Percentiles rank a stretch among this genome's conserved stretches.
phyloP scores from a whole-genome alignment of 164 flowering plant genomes.

The Tinospora cordifolia region DNA sequence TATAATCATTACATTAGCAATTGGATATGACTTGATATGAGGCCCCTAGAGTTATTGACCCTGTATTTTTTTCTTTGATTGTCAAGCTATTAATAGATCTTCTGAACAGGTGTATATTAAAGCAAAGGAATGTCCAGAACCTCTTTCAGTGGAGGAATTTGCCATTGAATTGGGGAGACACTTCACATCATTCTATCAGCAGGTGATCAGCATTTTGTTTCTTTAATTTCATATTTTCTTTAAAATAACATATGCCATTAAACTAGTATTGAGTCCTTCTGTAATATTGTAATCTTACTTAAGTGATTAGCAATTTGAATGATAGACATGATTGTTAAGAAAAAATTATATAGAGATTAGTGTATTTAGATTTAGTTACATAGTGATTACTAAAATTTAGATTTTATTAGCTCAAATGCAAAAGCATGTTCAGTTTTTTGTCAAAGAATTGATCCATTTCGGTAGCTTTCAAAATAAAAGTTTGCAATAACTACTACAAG shows the following conservation, averaged over 20 bases:
- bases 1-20: too few relatives aligned
- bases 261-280: background rate
- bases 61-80: background rate
- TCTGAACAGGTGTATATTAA: slow-evolving; percentile 75
- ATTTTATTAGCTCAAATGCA: too few relatives aligned
- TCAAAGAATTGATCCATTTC: too few relatives aligned
- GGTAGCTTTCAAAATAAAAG: too few relatives aligned
- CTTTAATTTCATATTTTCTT: background rate
- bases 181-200: slow-evolving; percentile 64
- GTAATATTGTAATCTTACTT: background rate
- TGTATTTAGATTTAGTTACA: too few relatives aligned
- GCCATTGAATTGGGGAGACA: slow-evolving; percentile 79
- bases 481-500: too few relatives aligned
- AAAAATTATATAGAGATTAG: too few relatives aligned
- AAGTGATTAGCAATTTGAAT: background rate
- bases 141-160: slow-evolving; percentile 72
- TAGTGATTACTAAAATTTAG: background rate
- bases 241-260: background rate
- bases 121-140: slow-evolving; percentile 77
- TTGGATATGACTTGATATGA: background rate
- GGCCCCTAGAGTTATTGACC: background rate
- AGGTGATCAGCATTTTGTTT: slow-evolving; percentile 31
- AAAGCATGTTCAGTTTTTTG: too few relatives aligned
- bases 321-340: too few relatives aligned
- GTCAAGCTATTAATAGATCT: background rate